A percentile compares a stretch with the other conserved stretches of the same genome.
These are phyloP conservation scores for Kazachstania psychrophila DNA, from an alignment of 805 yeast genomes.

Conservation along the genomic window DNA sequence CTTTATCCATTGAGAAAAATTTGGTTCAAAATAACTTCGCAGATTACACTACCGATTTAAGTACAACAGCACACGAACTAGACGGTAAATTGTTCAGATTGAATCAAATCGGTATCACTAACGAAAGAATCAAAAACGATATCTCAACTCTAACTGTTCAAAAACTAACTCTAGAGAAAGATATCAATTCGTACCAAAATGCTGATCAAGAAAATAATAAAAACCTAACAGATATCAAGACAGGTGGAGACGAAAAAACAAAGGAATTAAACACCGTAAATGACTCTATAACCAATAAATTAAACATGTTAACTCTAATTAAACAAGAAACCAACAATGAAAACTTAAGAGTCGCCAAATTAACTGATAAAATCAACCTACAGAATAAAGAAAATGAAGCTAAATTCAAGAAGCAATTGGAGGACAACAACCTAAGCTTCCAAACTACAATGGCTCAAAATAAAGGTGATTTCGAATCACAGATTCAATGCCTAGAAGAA, in stretches of 20 bases:
- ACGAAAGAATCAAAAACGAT: constrained; percentile 13
- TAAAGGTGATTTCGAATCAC: constrained; percentile 17
- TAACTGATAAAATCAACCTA: constrained; percentile 23
- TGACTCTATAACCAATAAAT: constrained; percentile 13
- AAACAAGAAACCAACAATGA: constrained; percentile 27
- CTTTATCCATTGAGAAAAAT: constrained; percentile 15
- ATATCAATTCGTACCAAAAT: constrained; percentile 13
- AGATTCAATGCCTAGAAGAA: constrained; percentile 11
- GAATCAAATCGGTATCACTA: constrained; percentile 14
- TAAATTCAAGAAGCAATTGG: constrained; percentile 19
- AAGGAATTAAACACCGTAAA: constrained; percentile 20
- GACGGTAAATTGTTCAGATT: constrained; percentile 24
- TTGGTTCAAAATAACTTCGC: constrained; percentile 14
- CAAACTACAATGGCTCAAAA: constrained; percentile 19
- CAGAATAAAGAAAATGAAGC: constrained; percentile 22
- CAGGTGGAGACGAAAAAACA: constrained; percentile 20
- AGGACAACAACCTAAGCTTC: constrained; percentile 20
- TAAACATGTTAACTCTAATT: constrained; percentile 17
- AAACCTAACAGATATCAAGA: constrained; percentile 16
- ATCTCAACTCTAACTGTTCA: constrained; percentile 13
- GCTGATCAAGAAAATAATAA: constrained; percentile 15
- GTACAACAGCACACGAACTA: constrained; percentile 17
- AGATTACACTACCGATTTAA: constrained; percentile 16
- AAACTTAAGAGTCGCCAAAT: constrained; percentile 16
- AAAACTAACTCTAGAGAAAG: constrained; percentile 12